Evolutionary conservation across 2,329 filamentous ascomycete species (phyloP), one percentile per base, ranked within the genome.

Genomic region (Lojkania enalia): DNA sequence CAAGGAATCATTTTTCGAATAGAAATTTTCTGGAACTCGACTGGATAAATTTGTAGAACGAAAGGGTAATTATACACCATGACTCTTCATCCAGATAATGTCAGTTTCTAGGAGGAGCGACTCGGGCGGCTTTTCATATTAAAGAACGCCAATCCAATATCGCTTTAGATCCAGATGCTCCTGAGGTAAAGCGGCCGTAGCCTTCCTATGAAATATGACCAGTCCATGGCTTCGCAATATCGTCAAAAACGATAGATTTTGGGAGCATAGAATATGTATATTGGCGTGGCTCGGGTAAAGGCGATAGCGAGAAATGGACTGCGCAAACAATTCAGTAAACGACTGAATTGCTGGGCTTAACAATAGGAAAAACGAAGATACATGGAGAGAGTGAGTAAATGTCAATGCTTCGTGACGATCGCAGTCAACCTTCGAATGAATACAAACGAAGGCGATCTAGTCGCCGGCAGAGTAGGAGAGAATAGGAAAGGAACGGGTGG

Each of bases 21-120:
- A 20, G 38, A 13, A 7, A 42, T 38, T 42, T 47, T 42, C 39
- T 46, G 27, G 29, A 6, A 4, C 13, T 2, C n/a, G 4, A 40
- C 19, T 31, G 43, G n/a, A 14, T 15, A 15, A 6, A 20, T 5
- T 5, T 12, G 13, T n/a, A 14, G 18, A 36, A 14, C 11, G 18
- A 6, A 41, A 23, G 18, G 7, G 29, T 43, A 12, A 13, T 9
- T 18, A 57, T 48, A 69, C 64, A n/a, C 37, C 25, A 39, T 66
- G 55, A 13, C 55, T 60, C 25, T 65, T 64, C 43, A 71, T 57
- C 67, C 70, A 74, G 1, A 69, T 40, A 36, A 71, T 68, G 35
- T 70, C 62, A 1, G 19, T 6, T 30, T 63, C 54, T 5, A 21
- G 15, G 2, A 60, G 30, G 4, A 36, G 21, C 2, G 57, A 40